These are phyloP conservation scores for Isatis tinctoria DNA, from an alignment of 345 rosid species.

Conservation along the genomic window DNA sequence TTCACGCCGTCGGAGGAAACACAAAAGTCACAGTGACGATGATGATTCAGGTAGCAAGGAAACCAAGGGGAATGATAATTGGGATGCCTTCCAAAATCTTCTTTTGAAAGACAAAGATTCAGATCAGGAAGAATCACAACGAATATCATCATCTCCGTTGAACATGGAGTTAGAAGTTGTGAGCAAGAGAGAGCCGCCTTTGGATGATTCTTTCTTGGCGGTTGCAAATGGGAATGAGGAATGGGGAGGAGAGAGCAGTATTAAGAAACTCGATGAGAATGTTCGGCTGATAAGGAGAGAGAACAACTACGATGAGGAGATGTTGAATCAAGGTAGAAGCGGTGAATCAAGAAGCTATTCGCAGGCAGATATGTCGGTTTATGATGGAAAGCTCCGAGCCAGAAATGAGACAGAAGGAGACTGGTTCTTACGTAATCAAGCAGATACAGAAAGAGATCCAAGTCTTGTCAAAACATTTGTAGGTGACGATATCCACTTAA, in stretches of 20 bases:
- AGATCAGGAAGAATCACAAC: conserved; percentile 37
- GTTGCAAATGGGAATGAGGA: conserved; percentile 36
- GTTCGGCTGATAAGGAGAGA: conserved; percentile 39
- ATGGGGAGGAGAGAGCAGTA: conserved; percentile 35
- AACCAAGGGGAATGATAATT: conserved; percentile 48
- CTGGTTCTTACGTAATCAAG: conserved; percentile 56
- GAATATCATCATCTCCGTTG: conserved; percentile 27
- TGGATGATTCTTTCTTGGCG: conserved; percentile 59
- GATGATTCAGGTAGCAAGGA: conserved; percentile 41
- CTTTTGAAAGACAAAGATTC: conserved; percentile 59
- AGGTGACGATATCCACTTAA: conserved; percentile 27
- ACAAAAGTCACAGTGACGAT: conserved; percentile 31
- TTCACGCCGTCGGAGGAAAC: conserved; percentile 50
- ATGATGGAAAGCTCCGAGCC: conserved; percentile 41
- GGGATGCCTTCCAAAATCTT: conserved; percentile 90
- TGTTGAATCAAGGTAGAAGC: conserved; percentile 43
- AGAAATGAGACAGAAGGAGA: conserved; percentile 61
- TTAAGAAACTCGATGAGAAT: conserved; percentile 45
- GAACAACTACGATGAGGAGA: conserved; percentile 45
- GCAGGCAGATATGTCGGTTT: conserved; percentile 36
- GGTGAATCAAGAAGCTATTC: conserved; percentile 34
- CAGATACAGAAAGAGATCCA: conserved; percentile 32
- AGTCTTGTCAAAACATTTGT: conserved; percentile 40
- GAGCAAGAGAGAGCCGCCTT: conserved; percentile 39
- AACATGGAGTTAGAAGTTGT: conserved; percentile 42